phyloP scores from a whole-genome alignment of 2,329 filamentous ascomycete genomes.

The Geosmithia flava region DNA sequence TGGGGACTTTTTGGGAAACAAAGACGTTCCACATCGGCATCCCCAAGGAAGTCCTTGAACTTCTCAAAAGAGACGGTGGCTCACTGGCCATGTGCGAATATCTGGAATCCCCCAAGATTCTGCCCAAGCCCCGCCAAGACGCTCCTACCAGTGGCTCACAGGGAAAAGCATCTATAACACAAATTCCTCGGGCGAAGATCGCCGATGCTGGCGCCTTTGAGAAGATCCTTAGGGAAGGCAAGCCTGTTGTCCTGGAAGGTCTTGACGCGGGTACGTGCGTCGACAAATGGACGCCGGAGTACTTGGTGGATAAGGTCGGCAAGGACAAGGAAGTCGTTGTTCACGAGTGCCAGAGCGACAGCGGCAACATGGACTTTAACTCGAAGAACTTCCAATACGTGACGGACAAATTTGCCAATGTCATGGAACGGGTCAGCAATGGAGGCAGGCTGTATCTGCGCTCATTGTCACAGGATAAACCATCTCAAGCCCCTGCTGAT shows the following conservation, averaged over 20 bases:
- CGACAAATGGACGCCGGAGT: constrained; percentile 53
- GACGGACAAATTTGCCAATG: constrained; percentile 53
- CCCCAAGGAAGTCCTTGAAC: background rate
- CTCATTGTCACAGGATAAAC: constrained; percentile 56
- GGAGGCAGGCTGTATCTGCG: constrained; percentile 62
- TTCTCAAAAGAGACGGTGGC: background rate
- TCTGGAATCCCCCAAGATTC: constrained; percentile 14
- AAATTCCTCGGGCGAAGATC: constrained; percentile 40
- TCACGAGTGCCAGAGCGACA: constrained; percentile 47
- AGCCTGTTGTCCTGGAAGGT: constrained; percentile 48
- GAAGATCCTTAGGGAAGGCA: constrained; percentile 40
- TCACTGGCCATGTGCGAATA: constrained; percentile 3
- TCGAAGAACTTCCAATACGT: constrained; percentile 73
- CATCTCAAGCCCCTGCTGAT: constrained; percentile 57
- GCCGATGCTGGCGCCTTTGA: constrained; percentile 44
- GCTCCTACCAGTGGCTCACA: background rate
- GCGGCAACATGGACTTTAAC: constrained; percentile 64
- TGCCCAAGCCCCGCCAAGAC: constrained; percentile 3
- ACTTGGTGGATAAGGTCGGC: constrained; percentile 53
- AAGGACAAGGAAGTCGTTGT: constrained; percentile 54
- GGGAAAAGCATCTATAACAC: constrained; percentile 9
- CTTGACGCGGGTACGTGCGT: constrained; percentile 57
- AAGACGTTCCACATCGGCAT: constrained; percentile 33
- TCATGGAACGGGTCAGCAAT: constrained; percentile 44
- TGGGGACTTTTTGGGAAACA: constrained; percentile 75